Evolutionary conservation across 169 alveolate genomes (phyloP).

Genomic region (Plasmodium coatneyi): DNA sequence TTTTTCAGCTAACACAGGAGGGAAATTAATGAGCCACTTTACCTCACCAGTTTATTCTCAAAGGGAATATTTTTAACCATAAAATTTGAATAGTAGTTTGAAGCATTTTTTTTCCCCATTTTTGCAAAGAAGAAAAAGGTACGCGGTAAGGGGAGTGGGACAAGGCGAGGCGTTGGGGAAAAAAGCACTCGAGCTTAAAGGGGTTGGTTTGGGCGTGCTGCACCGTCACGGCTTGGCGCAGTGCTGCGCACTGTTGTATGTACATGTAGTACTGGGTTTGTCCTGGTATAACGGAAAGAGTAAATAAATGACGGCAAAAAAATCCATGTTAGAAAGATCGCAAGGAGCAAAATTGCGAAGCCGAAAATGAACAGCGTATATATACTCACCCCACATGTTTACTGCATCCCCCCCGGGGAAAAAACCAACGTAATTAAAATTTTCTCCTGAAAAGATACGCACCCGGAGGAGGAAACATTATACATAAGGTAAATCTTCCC

Average conservation of each 20-base stretch:
- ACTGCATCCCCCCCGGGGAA: background rate
- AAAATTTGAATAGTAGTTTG: background rate
- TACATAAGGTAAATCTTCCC: background rate
- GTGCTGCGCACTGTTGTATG: background rate
- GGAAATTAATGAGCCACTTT: background rate
- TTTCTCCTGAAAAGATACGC: background rate
- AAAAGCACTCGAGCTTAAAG: background rate
- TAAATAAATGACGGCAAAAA: background rate
- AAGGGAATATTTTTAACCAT: background rate
- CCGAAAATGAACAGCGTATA: background rate
- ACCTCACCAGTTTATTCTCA: background rate
- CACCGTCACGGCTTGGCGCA: background rate
- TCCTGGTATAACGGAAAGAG: background rate
- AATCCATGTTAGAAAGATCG: background rate
- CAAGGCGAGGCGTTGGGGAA: background rate
- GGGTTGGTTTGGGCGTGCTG: background rate
- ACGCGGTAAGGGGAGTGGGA: background rate
- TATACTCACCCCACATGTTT: background rate
- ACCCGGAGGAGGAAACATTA: background rate
- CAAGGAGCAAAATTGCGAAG: background rate
- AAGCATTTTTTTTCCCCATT: background rate
- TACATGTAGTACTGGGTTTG: background rate
- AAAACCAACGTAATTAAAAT: background rate
- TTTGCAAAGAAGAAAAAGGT: background rate
- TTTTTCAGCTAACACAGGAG: background rate